These are phyloP conservation scores for Fonsecaea multimorphosa DNA, from an alignment of 2,329 filamentous ascomycete species.

Conservation along the genomic window DNA sequence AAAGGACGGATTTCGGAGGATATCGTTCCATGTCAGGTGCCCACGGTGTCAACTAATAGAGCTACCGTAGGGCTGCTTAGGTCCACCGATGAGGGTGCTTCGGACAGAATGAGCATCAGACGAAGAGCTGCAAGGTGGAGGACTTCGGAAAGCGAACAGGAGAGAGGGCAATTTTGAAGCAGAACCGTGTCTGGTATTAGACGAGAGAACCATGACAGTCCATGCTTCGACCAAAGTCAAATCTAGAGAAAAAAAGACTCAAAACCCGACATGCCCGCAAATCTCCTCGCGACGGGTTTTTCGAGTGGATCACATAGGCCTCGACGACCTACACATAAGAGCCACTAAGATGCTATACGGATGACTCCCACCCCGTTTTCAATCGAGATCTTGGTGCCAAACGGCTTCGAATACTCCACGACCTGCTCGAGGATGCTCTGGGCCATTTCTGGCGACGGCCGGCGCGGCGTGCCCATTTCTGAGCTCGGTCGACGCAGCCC, in stretches of 20 bases:
- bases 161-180: not conserved
- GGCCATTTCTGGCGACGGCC: not conserved
- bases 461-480: constrained; percentile 10
- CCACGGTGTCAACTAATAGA: not conserved
- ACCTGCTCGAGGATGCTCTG: constrained; percentile 7
- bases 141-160: not conserved
- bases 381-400: constrained; percentile 12
- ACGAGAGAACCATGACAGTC: not conserved
- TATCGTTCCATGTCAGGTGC: too few relatives aligned
- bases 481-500: constrained; percentile 4
- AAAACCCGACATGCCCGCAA: not conserved
- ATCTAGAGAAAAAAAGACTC: not conserved
- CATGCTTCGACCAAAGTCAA: not conserved
- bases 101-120: not conserved
- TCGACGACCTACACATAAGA: not conserved
- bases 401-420: constrained; percentile 15
- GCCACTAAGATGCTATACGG: not conserved
- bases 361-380: constrained; percentile 9
- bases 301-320: not conserved
- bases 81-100: not conserved
- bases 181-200: not conserved
- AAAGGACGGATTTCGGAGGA: too few relatives aligned
- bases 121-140: not conserved
- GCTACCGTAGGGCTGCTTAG: not conserved
- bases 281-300: too few relatives aligned